phyloP scores from a whole-genome alignment of 768 basidiomycete species.

The Daedaleopsis sinensis region DNA sequence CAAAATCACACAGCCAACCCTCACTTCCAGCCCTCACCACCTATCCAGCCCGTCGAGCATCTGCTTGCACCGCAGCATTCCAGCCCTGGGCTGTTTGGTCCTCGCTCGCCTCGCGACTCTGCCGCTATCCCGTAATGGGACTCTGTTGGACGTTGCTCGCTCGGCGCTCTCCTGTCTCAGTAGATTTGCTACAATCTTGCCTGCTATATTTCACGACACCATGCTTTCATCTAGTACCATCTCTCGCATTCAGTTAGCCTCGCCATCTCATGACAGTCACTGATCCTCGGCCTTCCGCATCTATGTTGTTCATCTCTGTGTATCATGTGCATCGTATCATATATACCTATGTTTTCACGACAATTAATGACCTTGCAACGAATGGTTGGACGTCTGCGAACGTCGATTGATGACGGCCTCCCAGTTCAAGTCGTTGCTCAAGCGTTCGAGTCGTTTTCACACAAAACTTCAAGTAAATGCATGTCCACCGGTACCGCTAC shows the following conservation, averaged over 20 bases:
- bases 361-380: not conserved
- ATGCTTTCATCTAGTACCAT: not conserved
- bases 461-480: no score
- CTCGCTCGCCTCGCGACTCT: constrained; percentile 61
- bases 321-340: not conserved
- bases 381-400: not conserved
- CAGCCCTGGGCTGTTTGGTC: constrained; percentile 78
- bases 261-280: not conserved
- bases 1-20: constrained; percentile 54
- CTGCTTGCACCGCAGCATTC: constrained; percentile 59
- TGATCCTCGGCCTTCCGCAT: not conserved
- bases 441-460: no score
- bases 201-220: not conserved
- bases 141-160: not conserved
- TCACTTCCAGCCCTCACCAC: constrained; percentile 57
- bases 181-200: not conserved
- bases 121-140: not conserved
- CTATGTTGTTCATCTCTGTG: not conserved
- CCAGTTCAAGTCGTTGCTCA: no score
- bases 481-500: no score
- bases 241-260: not conserved
- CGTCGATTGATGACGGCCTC: no score
- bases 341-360: not conserved
- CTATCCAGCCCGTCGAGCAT: constrained; percentile 50
- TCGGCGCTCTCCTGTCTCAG: not conserved